phyloP scores from a whole-genome alignment of 73 alveolate species.

The Halteria grandinella region DNA sequence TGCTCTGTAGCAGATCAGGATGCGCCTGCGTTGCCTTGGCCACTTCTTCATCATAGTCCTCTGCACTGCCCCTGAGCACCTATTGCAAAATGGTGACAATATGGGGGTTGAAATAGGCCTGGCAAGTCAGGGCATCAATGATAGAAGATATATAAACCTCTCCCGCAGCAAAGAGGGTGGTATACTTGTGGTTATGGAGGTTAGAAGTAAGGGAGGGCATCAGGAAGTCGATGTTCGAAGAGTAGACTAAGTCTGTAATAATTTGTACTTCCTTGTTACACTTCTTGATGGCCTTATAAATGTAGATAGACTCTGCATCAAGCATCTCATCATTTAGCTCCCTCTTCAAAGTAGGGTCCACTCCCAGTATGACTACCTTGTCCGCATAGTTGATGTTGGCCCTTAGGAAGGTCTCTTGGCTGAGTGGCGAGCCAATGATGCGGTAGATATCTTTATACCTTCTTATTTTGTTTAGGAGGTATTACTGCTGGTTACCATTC shows the following conservation, averaged over 20 bases:
- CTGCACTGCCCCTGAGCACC: constrained; percentile 86
- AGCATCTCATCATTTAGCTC: constrained; percentile 90
- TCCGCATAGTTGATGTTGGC: constrained; percentile 97
- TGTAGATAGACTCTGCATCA: constrained; percentile 93
- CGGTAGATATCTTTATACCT: constrained; percentile 39
- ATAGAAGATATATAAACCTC: constrained; percentile 95
- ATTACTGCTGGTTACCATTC: neutral
- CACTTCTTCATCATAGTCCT: constrained; percentile 77
- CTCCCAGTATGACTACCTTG: constrained; percentile 96
- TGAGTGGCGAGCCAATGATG: constrained; percentile 92
- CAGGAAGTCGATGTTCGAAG: constrained; percentile 92
- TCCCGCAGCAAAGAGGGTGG: constrained; percentile 95
- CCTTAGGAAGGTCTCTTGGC: constrained; percentile 89
- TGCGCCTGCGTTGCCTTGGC: constrained; percentile 84
- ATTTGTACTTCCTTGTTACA: constrained; percentile 92
- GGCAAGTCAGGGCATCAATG: constrained; percentile 95
- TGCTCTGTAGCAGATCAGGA: constrained; percentile 90
- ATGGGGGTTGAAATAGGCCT: constrained; percentile 95
- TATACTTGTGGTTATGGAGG: constrained; percentile 70
- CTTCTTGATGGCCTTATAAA: constrained; percentile 94
- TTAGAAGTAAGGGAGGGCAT: constrained; percentile 74
- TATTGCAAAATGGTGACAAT: constrained; percentile 94
- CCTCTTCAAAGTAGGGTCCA: constrained; percentile 76
- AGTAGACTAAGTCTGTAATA: constrained; percentile 93
- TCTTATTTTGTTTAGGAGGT: neutral